Conservation (phyloP, 73 alveolate species). For the Paramecium pentaurelia region DNA sequence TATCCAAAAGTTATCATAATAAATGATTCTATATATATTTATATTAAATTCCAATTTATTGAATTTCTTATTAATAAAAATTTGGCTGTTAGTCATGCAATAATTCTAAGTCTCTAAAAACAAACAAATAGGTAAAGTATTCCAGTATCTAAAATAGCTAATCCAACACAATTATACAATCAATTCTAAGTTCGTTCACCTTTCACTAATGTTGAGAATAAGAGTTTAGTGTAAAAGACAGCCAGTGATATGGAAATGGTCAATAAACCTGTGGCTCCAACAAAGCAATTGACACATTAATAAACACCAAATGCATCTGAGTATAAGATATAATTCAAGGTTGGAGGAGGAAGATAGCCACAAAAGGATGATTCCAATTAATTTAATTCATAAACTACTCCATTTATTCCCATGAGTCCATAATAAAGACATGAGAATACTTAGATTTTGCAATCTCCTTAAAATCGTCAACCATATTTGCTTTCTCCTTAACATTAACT, state of each 20-base stretch:
- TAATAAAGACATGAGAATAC: not conserved
- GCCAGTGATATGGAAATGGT: not conserved
- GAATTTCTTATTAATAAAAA: slow-evolving; percentile 56
- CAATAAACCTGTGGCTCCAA: not conserved
- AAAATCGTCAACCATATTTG: not conserved
- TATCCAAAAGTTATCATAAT: not conserved
- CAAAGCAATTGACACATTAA: not conserved
- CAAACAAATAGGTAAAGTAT: not conserved
- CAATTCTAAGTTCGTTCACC: not conserved
- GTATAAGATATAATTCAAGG: not conserved
- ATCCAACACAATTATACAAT: not conserved
- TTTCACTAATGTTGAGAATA: not conserved
- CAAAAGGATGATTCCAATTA: not conserved
- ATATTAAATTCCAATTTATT: not conserved
- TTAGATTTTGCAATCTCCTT: not conserved
- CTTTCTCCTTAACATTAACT: not conserved
- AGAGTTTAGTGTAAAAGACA: not conserved
- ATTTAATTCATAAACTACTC: not conserved
- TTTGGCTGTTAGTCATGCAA: slow-evolving; percentile 17
- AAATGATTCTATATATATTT: slow-evolving; percentile 8
- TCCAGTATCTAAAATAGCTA: not conserved
- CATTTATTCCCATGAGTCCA: not conserved
- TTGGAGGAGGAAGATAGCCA: not conserved
- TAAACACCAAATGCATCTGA: not conserved
- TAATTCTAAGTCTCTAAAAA: not conserved